Percentiles rank a stretch among this genome's conserved stretches.
Conservation (phyloP, 2,329 filamentous ascomycete species). For the Elsinoe australis region DNA sequence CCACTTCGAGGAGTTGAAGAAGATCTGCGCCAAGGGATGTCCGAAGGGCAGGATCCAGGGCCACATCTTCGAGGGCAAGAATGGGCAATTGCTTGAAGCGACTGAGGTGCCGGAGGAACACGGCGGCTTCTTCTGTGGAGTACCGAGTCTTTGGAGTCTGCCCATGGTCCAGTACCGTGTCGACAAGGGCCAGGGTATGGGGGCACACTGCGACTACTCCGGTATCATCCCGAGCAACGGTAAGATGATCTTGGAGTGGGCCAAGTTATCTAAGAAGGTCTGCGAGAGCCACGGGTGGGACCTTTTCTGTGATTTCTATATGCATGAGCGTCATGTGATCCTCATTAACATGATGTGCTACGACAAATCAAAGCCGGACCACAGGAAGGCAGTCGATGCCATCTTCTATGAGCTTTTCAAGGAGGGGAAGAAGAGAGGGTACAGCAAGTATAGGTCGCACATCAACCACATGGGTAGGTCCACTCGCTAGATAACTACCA, state of each 20-base stretch:
- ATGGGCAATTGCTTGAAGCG: not conserved
- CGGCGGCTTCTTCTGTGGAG: conserved; percentile 11
- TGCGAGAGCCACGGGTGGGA: conserved; percentile 13
- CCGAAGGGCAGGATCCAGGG: conserved; percentile 2
- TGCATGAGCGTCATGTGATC: conserved; percentile 11
- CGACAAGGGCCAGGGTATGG: not conserved
- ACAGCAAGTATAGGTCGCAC: conserved; percentile 12
- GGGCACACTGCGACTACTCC: conserved; percentile 11
- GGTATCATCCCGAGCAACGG: conserved; percentile 8
- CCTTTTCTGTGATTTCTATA: conserved; percentile 7
- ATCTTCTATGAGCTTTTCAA: conserved; percentile 10
- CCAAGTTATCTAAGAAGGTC: conserved; percentile 1
- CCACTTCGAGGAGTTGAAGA: conserved; percentile 12
- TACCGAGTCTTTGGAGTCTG: not conserved
- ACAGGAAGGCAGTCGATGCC: conserved; percentile 5
- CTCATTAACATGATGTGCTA: conserved; percentile 11
- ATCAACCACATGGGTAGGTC: conserved; percentile 14
- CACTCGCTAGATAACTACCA: not conserved
- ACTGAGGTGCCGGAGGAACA: conserved; percentile 6
- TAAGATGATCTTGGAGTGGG: conserved; percentile 10
- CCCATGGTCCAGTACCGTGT: conserved; percentile 9
- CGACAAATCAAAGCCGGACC: conserved; percentile 1
- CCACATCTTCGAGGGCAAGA: conserved; percentile 5
- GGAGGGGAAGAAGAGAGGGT: conserved; percentile 1
- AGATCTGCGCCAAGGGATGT: conserved; percentile 4